Percentiles rank a stretch among this genome's conserved stretches.
phyloP scores from a whole-genome alignment of 2,329 filamentous ascomycete genomes.

The Cladophialophora exuberans region DNA sequence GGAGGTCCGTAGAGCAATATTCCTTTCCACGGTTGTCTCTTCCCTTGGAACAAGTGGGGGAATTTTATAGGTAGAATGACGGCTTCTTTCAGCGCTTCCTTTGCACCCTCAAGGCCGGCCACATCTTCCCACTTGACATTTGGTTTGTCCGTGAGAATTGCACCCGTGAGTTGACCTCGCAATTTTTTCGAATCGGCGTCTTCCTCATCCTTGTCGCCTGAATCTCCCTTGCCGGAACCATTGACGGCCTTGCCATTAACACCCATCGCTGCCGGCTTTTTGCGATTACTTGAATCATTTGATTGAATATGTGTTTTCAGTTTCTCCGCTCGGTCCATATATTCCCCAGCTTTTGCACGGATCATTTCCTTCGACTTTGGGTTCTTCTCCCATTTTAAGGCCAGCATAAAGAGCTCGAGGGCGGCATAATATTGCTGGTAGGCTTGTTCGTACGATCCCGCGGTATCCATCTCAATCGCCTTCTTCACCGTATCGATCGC shows the following conservation, averaged over 20 bases:
- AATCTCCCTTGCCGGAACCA: constrained; percentile 59
- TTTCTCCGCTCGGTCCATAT: constrained; percentile 99
- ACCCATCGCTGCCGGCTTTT: constrained; percentile 56
- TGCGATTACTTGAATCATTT: constrained; percentile 61
- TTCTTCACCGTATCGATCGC: constrained; percentile 97
- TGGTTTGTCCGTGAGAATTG: constrained; percentile 91
- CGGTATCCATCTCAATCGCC: constrained; percentile 94
- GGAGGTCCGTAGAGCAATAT: constrained; percentile 95
- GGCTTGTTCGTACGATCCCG: constrained; percentile 94
- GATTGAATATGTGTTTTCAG: constrained; percentile 87
- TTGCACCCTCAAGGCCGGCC: constrained; percentile 88
- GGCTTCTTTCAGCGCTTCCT: constrained; percentile 96
- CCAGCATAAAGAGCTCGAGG: constrained; percentile 97
- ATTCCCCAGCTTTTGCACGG: constrained; percentile 89
- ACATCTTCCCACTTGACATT: constrained; percentile 99
- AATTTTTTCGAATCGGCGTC: constrained; percentile 97
- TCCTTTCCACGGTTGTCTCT: constrained; percentile 97
- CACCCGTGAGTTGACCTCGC: constrained; percentile 83
- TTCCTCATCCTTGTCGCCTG: constrained; percentile 66
- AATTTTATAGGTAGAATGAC: constrained; percentile 98
- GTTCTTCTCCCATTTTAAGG: constrained; percentile 99
- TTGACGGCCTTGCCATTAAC: constrained; percentile 56
- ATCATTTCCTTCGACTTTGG: constrained; percentile 97
- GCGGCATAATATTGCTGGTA: constrained; percentile 95
- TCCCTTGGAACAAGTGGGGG: constrained; percentile 91